These are phyloP conservation scores for Choanephora cucurbitarum DNA, from an alignment of 371 early-diverging fungal species.

Conservation along the genomic window DNA sequence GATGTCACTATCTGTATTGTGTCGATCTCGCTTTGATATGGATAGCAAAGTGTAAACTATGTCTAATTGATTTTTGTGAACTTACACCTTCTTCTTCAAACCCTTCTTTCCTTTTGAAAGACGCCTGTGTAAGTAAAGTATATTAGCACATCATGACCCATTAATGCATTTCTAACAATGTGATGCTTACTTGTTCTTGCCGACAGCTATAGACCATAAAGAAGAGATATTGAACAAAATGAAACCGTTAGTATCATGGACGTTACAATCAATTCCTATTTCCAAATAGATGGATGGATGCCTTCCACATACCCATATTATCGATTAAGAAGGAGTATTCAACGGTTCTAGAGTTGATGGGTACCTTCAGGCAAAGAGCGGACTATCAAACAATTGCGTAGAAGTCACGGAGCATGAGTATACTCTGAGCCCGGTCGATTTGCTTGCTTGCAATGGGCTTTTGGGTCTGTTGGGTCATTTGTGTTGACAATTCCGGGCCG, in stretches of 20 bases:
- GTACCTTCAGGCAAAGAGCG: neutral
- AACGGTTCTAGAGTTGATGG: neutral
- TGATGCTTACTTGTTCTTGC: constrained; percentile 90
- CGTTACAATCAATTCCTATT: neutral
- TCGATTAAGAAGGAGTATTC: constrained; percentile 35
- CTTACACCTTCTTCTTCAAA: constrained; percentile 96
- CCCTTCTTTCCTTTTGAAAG: constrained; percentile 96
- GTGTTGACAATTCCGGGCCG: no score
- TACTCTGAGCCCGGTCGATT: no score
- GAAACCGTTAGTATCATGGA: constrained; percentile 12
- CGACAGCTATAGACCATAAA: constrained; percentile 68
- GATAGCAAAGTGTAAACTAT: no score
- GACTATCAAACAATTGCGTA: neutral
- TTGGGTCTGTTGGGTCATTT: neutral
- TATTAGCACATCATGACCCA: neutral
- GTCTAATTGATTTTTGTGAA: constrained; percentile 16
- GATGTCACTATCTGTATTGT: no score
- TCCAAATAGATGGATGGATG: constrained; percentile 28
- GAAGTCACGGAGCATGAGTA: neutral
- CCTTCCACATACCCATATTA: constrained; percentile 38
- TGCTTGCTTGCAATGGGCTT: neutral
- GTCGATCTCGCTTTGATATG: no score
- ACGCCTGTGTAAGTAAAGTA: constrained; percentile 48
- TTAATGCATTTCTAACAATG: constrained; percentile 1
- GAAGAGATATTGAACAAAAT: neutral